Base-by-base conservation (phyloP, 2,329 filamentous ascomycete genomes). In the Colletotrichum lini region DNA sequence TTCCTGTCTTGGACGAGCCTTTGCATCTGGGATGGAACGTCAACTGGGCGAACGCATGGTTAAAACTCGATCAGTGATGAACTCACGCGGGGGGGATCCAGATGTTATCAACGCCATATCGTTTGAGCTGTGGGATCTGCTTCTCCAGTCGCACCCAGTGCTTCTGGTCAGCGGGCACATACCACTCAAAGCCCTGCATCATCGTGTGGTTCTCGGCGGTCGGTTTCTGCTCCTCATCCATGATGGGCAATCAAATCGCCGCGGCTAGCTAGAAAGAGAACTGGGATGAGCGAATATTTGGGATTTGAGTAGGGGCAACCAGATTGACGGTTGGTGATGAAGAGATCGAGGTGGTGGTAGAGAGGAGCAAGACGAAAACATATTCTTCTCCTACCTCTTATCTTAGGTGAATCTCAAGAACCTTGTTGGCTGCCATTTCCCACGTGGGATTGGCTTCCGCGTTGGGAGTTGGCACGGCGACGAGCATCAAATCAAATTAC, bases 151-250 rank as follows among this genome's bases (percentile, higher is more conserved):
- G 88, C 60, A 85, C 82, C 88, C 90, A 93, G 80, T 93, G 91
- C 73, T 85, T 83, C 71, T 88, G 82, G 69, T 92, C 88, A 47
- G 87, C 88, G 3, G 91, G 90, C 7, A 91, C 87, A 76, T 94
- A 91, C 92, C 92, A 94, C 82, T 94, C 92, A 77, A 93, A 94
- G 16, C 86, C 89, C 81, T 94, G 91, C 79, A 94, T 86, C 81
- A 94, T 88, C 62, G 89, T 87, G 77, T 82, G 82, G 73, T 88
- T 88, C 76, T 86, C 82, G 16, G 81, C 79, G 1, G 83, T 61
- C 7, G 74, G 61, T 44, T 75, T 73, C 26, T 74, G 67, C 8
- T 73, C 62, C 49, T 35, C 30, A 2, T 52, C 72, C 73, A 74
- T 72, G 16, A 30, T 56, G 53, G 53, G 53, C 65, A 35, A 40